Percentiles rank a stretch among this genome's conserved stretches.
These are phyloP conservation scores for Prunus mongolica DNA, from an alignment of 306 rosid species.

Conservation along the genomic window DNA sequence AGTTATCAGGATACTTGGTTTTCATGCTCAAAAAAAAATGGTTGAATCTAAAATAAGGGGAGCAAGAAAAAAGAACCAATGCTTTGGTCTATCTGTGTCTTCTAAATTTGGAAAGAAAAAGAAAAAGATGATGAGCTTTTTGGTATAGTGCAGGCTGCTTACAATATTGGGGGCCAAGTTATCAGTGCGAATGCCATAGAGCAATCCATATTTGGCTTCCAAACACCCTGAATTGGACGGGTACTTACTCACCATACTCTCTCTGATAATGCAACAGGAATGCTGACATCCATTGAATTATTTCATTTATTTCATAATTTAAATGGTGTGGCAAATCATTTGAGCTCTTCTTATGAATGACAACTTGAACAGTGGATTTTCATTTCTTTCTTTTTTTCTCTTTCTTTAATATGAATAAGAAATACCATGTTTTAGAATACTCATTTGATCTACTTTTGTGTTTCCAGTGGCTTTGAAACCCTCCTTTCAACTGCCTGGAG, in stretches of 20 bases:
- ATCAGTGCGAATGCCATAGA: slow-evolving; percentile 86
- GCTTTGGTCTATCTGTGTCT: no score
- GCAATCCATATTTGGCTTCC: slow-evolving; percentile 75
- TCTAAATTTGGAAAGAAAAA: no score
- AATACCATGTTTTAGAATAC: slow-evolving; percentile 11
- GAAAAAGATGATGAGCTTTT: background rate
- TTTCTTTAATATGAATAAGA: background rate
- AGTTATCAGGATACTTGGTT: background rate
- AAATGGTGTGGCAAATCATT: background rate
- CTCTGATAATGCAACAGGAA: background rate
- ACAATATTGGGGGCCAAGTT: slow-evolving; percentile 87
- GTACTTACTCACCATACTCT: slow-evolving; percentile 34
- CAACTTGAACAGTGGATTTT: no score
- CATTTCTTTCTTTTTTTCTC: no score
- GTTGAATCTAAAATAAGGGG: background rate
- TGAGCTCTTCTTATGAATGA: background rate
- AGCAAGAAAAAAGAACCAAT: no score
- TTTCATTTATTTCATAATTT: background rate
- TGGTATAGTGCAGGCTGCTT: slow-evolving; percentile 89
- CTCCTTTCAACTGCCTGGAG: slow-evolving; percentile 76
- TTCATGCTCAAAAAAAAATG: no score
- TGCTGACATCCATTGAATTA: background rate
- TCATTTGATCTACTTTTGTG: slow-evolving; percentile 19
- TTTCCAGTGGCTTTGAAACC: slow-evolving; percentile 87
- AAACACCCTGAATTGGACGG: slow-evolving; percentile 78